Percentiles rank a stretch among this genome's conserved stretches.
phyloP scores from a whole-genome alignment of 345 rosid species.

The Eucalyptus pumila region DNA sequence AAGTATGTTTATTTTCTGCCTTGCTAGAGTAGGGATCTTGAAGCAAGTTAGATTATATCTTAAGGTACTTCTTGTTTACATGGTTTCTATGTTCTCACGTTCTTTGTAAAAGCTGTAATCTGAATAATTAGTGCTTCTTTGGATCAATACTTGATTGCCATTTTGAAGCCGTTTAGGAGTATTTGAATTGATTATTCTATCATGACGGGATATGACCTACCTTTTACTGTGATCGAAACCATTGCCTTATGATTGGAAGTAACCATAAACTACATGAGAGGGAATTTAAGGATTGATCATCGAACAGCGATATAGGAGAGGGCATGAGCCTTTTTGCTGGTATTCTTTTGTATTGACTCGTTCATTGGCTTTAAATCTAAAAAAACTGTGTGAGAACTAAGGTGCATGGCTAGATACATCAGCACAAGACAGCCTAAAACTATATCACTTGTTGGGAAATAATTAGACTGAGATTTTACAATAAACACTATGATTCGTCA shows the following conservation, averaged over 20 bases:
- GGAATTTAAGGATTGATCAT: neutral
- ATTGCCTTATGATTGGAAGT: neutral
- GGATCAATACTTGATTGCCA: neutral
- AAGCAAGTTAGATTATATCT: neutral
- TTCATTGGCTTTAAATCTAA: neutral
- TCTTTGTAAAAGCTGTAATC: neutral
- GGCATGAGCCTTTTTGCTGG: neutral
- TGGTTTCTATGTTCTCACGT: neutral
- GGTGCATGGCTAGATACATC: neutral
- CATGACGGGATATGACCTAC: neutral
- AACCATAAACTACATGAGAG: neutral
- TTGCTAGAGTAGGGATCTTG: neutral
- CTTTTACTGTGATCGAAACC: neutral
- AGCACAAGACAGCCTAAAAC: neutral
- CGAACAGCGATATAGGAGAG: neutral
- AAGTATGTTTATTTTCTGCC: neutral
- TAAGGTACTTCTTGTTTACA: neutral
- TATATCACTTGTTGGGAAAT: neutral
- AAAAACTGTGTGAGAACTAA: neutral
- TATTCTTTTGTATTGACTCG: neutral
- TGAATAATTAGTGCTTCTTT: neutral
- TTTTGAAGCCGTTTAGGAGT: neutral
- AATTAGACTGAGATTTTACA: neutral
- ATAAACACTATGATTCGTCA: neutral
- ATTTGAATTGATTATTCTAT: neutral